Base-by-base conservation (phyloP, 805 yeast genomes). In the Isabelozyma gotoi region DNA sequence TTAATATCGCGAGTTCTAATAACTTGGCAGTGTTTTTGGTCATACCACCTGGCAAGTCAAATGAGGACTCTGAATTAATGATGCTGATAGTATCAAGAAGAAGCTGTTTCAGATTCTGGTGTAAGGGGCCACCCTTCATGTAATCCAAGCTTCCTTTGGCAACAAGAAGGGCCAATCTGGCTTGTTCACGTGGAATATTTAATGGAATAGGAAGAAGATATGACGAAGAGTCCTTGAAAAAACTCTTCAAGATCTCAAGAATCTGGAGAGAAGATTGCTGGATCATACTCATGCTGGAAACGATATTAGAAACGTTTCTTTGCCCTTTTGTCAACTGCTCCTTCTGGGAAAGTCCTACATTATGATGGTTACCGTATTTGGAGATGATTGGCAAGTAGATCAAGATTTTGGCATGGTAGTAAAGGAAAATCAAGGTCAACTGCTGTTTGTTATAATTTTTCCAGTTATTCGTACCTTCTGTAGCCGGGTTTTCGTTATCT, bases 131-230 rank as follows among this genome's bases (percentile, higher is more conserved):
- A 32, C 90, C 89, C 57, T 88, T 81, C 2, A 88, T 82, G 57
- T 87, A 88, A 49, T 89, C 96, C 43, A 90, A 68, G 0, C 89
- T 80, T 12, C 95, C 90, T 40, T 80, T 80, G 0, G 90, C 88
- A 19, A 84, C 85, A 38, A 85, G 53, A 21, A 86, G 66, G 0
- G 85, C 73, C 49, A 83, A 74, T 38, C 89, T 67, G 2, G 87
- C 81, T 53, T 78, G 80, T 47, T 83, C 80, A 47, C 89, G 62
- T 0, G 85, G 69, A 7, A 80, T 63, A 49, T 83, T 84, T 37
- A 83, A 59, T 0, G 94, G 91, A 10, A 85, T 59, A 0, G 91
- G 85, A 7, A 84, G 57, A 35, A 78, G 68, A 44, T 59, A 68
- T n/a, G 73, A 66, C 12, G 71, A 53, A 1, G 76, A 52, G 19